These are phyloP conservation scores for Erysimum cheiranthoides DNA, from an alignment of 345 rosid genomes.

Conservation along the genomic window DNA sequence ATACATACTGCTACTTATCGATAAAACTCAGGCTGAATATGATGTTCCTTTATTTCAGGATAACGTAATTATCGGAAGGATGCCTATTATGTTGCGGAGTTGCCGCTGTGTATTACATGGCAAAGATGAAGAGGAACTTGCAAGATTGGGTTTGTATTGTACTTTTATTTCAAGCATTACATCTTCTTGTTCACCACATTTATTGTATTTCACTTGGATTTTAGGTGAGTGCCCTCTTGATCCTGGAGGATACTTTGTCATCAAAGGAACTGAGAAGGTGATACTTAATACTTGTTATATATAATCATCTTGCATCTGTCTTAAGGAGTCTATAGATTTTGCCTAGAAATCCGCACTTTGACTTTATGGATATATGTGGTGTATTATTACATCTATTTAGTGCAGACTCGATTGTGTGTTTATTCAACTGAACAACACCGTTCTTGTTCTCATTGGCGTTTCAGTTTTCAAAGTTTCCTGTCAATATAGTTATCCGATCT, in stretches of 20 bases:
- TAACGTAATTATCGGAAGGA: conserved; percentile 70
- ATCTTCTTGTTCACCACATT: conserved; percentile 6
- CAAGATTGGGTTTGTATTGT: conserved; percentile 71
- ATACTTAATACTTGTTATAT: conserved; percentile 10
- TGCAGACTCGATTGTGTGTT: conserved; percentile 18
- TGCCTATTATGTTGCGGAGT: conserved; percentile 95
- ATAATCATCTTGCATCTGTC: neutral
- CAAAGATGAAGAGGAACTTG: conserved; percentile 94
- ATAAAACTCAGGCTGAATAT: conserved; percentile 20
- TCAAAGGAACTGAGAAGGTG: conserved; percentile 95
- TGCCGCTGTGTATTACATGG: conserved; percentile 73
- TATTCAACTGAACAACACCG: neutral
- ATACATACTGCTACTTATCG: conserved; percentile 17
- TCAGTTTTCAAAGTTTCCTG: neutral
- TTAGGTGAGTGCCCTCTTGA: conserved; percentile 98
- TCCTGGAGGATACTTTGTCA: conserved; percentile 93
- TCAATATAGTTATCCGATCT: conserved; percentile 1
- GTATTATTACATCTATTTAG: conserved; percentile 20
- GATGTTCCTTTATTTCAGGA: conserved; percentile 54
- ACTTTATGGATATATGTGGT: conserved; percentile 25
- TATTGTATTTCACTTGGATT: conserved; percentile 33
- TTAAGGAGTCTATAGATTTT: conserved; percentile 20
- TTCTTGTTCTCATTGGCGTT: conserved; percentile 21
- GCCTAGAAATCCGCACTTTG: conserved; percentile 17
- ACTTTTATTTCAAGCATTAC: conserved; percentile 18